Evolutionary conservation across 441 rosid genomes (phyloP).

Genomic region (Viola pubescens): DNA sequence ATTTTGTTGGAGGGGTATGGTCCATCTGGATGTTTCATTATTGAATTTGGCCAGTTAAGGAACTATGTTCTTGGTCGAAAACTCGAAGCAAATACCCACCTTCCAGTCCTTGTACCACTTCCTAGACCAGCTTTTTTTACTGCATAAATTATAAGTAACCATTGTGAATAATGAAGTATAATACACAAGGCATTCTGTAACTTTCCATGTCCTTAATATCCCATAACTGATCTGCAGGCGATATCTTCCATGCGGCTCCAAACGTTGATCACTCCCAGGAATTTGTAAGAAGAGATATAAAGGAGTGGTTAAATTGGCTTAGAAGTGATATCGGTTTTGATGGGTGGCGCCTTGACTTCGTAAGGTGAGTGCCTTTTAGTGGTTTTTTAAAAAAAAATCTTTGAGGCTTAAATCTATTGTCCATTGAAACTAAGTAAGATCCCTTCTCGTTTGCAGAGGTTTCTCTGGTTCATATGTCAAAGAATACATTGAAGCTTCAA

Average conservation of each 20-base stretch:
- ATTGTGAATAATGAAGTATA: too few species aligned
- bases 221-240: constrained; percentile 22
- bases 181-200: too few species aligned
- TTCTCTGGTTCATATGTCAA: constrained; percentile 44
- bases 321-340: constrained; percentile 35
- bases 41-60: too few species aligned
- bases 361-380: constrained; percentile 24
- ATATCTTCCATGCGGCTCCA: constrained; percentile 46
- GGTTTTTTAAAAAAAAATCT: not conserved
- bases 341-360: constrained; percentile 53
- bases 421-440: too few species aligned
- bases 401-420: not conserved
- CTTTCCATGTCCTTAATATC: too few species aligned
- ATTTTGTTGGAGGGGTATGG: too few species aligned
- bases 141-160: too few species aligned
- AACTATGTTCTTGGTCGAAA: too few species aligned
- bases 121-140: too few species aligned
- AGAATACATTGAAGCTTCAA: constrained; percentile 44
- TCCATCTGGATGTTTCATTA: too few species aligned
- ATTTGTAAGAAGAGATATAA: constrained; percentile 39
- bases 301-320: constrained; percentile 45
- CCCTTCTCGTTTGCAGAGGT: constrained; percentile 24
- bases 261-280: constrained; percentile 44
- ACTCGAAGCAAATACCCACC: too few species aligned
- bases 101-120: too few species aligned